These are phyloP conservation scores for Brettanomyces nanus DNA, from an alignment of 805 yeast species.

Conservation along the genomic window DNA sequence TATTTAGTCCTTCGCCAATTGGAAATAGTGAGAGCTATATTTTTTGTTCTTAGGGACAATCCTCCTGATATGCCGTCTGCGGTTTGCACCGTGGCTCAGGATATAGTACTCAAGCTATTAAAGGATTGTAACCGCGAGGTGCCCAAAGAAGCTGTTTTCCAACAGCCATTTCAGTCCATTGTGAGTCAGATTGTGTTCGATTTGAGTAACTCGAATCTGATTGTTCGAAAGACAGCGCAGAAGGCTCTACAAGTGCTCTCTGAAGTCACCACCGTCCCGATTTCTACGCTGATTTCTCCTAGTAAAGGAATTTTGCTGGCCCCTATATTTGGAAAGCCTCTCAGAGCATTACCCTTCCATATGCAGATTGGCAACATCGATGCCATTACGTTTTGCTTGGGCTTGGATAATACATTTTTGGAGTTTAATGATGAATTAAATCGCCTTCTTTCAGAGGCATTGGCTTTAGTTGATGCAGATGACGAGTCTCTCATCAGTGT, in stretches of 20 bases:
- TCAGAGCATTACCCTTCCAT: constrained; percentile 93
- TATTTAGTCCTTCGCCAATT: constrained; percentile 76
- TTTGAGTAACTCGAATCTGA: constrained; percentile 77
- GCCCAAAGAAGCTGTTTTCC: constrained; percentile 51
- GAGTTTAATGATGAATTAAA: constrained; percentile 85
- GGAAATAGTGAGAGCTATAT: constrained; percentile 77
- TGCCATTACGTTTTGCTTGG: constrained; percentile 88
- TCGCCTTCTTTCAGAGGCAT: constrained; percentile 78
- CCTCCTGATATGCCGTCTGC: constrained; percentile 80
- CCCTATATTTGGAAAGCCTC: constrained; percentile 94
- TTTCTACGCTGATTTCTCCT: constrained; percentile 70
- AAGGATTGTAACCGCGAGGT: constrained; percentile 57
- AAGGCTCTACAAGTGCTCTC: constrained; percentile 59
- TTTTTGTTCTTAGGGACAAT: constrained; percentile 85
- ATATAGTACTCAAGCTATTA: constrained; percentile 55
- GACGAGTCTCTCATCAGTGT: constrained; percentile 91
- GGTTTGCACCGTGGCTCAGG: constrained; percentile 66
- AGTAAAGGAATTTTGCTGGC: constrained; percentile 77
- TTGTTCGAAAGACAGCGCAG: constrained; percentile 78
- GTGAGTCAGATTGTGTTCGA: constrained; percentile 90
- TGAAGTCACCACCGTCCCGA: constrained; percentile 58
- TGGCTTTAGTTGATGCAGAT: constrained; percentile 94
- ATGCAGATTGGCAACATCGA: constrained; percentile 99
- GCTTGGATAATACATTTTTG: constrained; percentile 71
- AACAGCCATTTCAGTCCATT: constrained; percentile 71